A percentile compares a stretch with the other conserved stretches of the same genome.
These are phyloP conservation scores for Brassica incana DNA, from an alignment of 345 rosid genomes.

Conservation along the genomic window DNA sequence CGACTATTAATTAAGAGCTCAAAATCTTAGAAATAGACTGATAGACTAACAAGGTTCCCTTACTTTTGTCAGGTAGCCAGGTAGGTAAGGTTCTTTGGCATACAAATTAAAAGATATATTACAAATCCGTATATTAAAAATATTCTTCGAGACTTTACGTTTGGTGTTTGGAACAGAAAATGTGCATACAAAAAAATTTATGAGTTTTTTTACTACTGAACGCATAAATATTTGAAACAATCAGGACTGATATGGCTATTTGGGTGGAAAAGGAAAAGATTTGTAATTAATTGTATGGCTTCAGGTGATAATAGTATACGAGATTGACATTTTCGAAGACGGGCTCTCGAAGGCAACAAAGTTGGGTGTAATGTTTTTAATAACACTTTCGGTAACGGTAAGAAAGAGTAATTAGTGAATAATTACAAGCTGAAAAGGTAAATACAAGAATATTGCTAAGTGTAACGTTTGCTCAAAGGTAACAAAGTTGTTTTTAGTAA, in stretches of 20 bases:
- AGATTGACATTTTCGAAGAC: not conserved
- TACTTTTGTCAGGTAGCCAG: too few relatives aligned
- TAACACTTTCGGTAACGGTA: not conserved
- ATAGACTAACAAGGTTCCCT: not conserved
- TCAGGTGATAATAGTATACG: not conserved
- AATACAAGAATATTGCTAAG: not conserved
- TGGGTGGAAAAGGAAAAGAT: not conserved
- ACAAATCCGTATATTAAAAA: too few relatives aligned
- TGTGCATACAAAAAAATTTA: too few relatives aligned
- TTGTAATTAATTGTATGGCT: not conserved
- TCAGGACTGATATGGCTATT: too few relatives aligned
- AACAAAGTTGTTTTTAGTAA: not conserved
- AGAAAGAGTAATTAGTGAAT: not conserved
- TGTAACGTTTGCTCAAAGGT: not conserved
- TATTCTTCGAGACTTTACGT: too few relatives aligned
- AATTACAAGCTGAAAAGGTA: not conserved
- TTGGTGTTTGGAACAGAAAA: too few relatives aligned
- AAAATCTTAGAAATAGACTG: not conserved
- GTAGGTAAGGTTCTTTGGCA: too few relatives aligned
- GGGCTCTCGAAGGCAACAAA: not conserved
- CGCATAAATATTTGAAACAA: too few relatives aligned
- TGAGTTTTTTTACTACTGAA: too few relatives aligned
- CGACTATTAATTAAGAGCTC: not conserved
- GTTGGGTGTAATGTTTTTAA: not conserved
- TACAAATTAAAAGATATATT: too few relatives aligned